These are phyloP conservation scores for Arthrobotrys entomopaga DNA, from an alignment of 2,329 filamentous ascomycete genomes.

Conservation along the genomic window DNA sequence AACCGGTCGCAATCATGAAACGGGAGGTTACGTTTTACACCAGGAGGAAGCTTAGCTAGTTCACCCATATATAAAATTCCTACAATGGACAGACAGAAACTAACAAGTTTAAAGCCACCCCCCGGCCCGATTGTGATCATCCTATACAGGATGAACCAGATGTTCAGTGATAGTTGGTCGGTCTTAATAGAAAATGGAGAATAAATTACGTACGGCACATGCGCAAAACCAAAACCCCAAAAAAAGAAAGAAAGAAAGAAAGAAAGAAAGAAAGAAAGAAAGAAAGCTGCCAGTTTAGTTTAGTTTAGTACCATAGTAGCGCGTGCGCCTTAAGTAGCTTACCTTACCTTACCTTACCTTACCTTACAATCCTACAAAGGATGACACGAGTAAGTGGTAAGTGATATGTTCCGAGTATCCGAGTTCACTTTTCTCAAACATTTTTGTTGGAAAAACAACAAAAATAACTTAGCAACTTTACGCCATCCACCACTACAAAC, in stretches of 20 bases:
- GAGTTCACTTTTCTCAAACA: conserved; percentile 16
- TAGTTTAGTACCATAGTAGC: no score
- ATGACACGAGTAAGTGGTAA: not conserved
- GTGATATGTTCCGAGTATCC: conserved; percentile 23
- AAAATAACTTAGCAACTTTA: no score
- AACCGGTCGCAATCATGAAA: conserved; percentile 13
- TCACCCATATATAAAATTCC: not conserved
- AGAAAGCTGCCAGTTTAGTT: no score
- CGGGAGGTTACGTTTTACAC: not conserved
- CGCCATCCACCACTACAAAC: no score
- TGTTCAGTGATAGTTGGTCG: conserved; percentile 9
- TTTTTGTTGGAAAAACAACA: conserved; percentile 8
- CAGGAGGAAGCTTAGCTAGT: not conserved
- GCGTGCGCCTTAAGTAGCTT: no score
- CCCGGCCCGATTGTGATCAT: not conserved
- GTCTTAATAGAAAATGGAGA: not conserved
- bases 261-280: no score
- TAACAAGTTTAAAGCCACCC: no score
- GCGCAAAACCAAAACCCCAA: not conserved
- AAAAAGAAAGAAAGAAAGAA: no score
- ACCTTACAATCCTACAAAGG: not conserved
- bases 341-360: no score
- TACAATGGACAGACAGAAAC: no score
- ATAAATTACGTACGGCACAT: no score
- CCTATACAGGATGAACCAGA: conserved; percentile 7